Evolutionary conservation across 371 early-diverging fungal species (phyloP).

Genomic region (Thermomucor indicae-seudaticae): DNA sequence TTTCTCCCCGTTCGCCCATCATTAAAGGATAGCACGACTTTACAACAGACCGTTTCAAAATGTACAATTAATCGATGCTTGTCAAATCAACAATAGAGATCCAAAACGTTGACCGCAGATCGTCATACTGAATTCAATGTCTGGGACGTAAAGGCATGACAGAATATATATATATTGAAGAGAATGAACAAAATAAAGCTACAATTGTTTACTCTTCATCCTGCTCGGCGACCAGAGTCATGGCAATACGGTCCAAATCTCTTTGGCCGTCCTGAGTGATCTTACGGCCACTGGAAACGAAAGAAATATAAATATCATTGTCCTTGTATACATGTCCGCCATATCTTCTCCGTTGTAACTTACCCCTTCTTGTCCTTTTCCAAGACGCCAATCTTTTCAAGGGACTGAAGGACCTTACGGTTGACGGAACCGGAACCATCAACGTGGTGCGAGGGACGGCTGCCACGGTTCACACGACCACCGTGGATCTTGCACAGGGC

Average conservation of each 20-base stretch:
- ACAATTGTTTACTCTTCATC: conserved; percentile 16
- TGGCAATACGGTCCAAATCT: conserved; percentile 74
- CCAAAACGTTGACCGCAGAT: too few species aligned
- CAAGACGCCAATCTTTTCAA: conserved; percentile 96
- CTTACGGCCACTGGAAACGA: conserved; percentile 60
- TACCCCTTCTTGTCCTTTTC: conserved; percentile 89
- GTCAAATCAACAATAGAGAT: too few species aligned
- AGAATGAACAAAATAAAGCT: too few species aligned
- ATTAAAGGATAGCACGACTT: too few species aligned
- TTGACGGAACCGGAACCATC: conserved; percentile 87
- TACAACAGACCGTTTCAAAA: too few species aligned
- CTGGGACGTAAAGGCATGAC: too few species aligned
- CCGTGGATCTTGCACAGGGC: conserved; percentile 92
- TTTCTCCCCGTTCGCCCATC: too few species aligned
- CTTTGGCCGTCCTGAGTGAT: conserved; percentile 76
- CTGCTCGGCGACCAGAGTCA: conserved; percentile 39
- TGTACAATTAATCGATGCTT: too few species aligned
- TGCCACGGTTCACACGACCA: conserved; percentile 90
- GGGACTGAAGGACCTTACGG: conserved; percentile 94
- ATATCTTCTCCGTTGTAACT: conserved; percentile 9
- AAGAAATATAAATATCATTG: too few species aligned
- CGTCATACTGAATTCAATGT: too few species aligned
- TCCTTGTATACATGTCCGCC: too few species aligned
- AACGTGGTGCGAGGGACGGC: conserved; percentile 89
- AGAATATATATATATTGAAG: too few species aligned